Evolutionary conservation across 768 basidiomycete species (phyloP), one percentile per base, ranked within the genome.

Genomic region (Ramaria sp.): DNA sequence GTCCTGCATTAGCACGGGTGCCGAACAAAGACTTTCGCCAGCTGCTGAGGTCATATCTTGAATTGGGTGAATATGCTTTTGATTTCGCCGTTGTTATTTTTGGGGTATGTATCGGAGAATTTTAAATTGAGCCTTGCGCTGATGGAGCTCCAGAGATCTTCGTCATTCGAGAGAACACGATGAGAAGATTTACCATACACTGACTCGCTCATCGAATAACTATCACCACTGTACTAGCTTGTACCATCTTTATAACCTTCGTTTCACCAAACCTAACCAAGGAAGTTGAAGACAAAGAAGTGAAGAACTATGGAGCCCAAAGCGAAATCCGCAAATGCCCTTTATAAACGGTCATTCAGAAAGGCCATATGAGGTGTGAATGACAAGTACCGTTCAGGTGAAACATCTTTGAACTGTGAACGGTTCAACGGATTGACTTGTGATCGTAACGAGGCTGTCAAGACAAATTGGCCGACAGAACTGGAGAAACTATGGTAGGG

Each of bases 241-340:
- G 51, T 34, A 16, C 20, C 42, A 38, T 22, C 20, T 25, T 57
- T 27, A 37, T 48, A 55, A 12, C 18, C 34, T 55, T 36, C 36
- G 42, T 3, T 3, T 34, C 32, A 4, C n/a, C 7, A 20, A 15
- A 2, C 27, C 70, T 68, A 98, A 67, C 95, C 96, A 13, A 99
- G 77, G 78, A 96, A 98, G 71, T 97, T 97, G 78, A 84, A 97
- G 57, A 96, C 94, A 67, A 98, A 99, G 74, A 97, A 93, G 69
- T 99, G 96, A 32, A 99, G 75, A 37, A 98, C 82, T 58, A 98
- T 84, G 2, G 91, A 94, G n/a, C 93, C 93, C 43, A 94, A 67
- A 25, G 87, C 88, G 64, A 97, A 99, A 64, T 99, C 96, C 43
- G 89, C 94, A 64, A 99, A 99, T 18, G 96, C 96, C 63, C 96